Conservation (phyloP, 495 filamentous ascomycete genomes). For the Neurospora sp. region DNA sequence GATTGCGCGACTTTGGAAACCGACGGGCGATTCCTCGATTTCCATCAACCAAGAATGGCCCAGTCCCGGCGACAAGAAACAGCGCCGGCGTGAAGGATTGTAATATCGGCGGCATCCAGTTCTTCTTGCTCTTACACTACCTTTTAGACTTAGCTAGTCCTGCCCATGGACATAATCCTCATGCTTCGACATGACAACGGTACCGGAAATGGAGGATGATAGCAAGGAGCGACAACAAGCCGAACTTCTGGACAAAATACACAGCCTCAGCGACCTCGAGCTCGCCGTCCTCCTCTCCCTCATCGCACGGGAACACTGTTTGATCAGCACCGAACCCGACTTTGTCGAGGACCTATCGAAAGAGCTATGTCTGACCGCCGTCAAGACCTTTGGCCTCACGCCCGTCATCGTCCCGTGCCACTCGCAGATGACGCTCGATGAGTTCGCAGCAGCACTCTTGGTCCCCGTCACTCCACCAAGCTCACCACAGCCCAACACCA, state of each 20-base stretch:
- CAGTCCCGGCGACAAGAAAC: neutral
- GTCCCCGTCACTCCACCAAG: conserved; percentile 20
- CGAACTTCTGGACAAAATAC: conserved; percentile 51
- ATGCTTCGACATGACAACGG: neutral
- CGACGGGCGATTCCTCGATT: neutral
- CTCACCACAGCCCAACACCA: conserved; percentile 2
- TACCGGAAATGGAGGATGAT: conserved; percentile 47
- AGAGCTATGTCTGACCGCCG: conserved; percentile 61
- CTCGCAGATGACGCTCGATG: conserved; percentile 60
- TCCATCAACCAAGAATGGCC: neutral
- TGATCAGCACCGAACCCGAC: conserved; percentile 61
- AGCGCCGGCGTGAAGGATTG: neutral
- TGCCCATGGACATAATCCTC: neutral
- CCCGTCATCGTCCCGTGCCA: conserved; percentile 62
- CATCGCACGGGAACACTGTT: conserved; percentile 71
- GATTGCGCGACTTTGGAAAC: neutral
- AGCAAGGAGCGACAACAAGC: neutral
- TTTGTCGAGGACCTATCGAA: conserved; percentile 52
- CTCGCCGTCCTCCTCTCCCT: conserved; percentile 76
- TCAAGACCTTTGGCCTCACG: conserved; percentile 60
- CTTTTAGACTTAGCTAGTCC: neutral
- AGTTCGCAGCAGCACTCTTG: conserved; percentile 63
- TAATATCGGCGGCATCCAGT: neutral
- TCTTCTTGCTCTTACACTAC: neutral
- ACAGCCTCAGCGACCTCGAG: conserved; percentile 75